Base-by-base conservation (phyloP, 2,329 filamentous ascomycete species). In the Fusarium zealandicum region DNA sequence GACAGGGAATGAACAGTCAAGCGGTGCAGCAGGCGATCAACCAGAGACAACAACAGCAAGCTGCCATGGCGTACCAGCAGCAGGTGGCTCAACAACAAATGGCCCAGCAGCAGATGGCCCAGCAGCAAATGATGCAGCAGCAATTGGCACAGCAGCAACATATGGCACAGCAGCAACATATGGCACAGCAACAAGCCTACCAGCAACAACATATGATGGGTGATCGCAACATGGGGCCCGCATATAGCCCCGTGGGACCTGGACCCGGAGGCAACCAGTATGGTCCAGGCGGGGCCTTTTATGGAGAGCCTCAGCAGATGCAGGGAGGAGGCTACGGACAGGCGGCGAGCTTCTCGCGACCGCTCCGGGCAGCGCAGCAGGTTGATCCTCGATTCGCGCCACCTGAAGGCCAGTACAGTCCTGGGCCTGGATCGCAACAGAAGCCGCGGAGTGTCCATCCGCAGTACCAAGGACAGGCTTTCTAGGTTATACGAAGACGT, bases 1-100 rank as follows among this genome's bases (percentile, higher is more conserved):
- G 84, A 66, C 82, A 89, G 51, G 88, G 88, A 0, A 75, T 87
- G 54, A 85, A 88, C 53, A 66, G 53, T 20, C 64, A 66, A 32
- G 63, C 53, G 3, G 53, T 66, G 13, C 63, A 66, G 40, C 47
- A 65, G 5, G 61, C 63, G 4, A 63, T 65, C 32, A 54, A 33
- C 39, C 61, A 64, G 39, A 55, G 61, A 6, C 61, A 64, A 18
- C 63, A 65, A 18, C 88, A 85, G 37, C 85, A 88, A 51, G 84
- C 87, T 54, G 88, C 92, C 7, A 44, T 51, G 38, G 42, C 52
- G 20, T 56, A 56, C 22, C 65, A 67, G 41, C 59, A 63, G 28
- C 64, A 68, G 16, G 57, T 66, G 41, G 59, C 55, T 25, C 62
- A 66, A 33, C 65, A 68, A 28, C 65, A 67, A 5, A 63, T 65